These are phyloP conservation scores for Scytalidium sp. DNA, from an alignment of 2,329 filamentous ascomycete genomes.

Conservation along the genomic window DNA sequence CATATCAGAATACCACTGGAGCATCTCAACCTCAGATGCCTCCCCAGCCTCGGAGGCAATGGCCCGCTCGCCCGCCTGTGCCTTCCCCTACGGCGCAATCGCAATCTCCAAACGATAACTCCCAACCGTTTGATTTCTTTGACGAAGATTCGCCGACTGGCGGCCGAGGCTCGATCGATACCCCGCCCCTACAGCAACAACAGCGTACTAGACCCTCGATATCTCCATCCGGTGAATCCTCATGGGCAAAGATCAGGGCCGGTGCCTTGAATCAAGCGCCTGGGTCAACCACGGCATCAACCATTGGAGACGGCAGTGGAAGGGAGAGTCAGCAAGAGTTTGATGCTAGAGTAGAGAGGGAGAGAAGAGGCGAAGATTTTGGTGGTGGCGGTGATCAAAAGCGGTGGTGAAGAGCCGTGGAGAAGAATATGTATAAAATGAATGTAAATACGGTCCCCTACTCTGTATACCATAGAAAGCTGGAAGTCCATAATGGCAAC, in stretches of 20 bases:
- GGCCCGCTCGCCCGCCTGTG: background rate
- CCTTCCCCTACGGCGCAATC: background rate
- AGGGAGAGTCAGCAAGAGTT: conserved; percentile 27
- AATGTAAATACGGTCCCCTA: background rate
- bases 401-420: conserved; percentile 14
- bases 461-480: too few species aligned
- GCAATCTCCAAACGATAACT: background rate
- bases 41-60: background rate
- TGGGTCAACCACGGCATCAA: background rate
- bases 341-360: conserved; percentile 27
- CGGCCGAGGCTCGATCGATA: conserved; percentile 15
- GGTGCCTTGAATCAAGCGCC: background rate
- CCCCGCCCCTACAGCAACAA: conserved; percentile 4
- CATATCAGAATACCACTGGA: background rate
- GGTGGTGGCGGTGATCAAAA: conserved; percentile 15
- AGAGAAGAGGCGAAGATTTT: conserved; percentile 27
- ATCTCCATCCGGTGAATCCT: background rate
- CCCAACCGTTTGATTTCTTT: conserved; percentile 19
- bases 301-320: background rate
- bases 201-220: background rate
- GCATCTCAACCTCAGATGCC: background rate
- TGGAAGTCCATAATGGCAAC: too few species aligned
- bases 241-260: background rate
- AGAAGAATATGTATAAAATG: background rate
- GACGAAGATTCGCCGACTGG: conserved; percentile 26